phyloP scores from a whole-genome alignment of 1,284 basidiomycete species.

The Fomitiporia mediterranea region DNA sequence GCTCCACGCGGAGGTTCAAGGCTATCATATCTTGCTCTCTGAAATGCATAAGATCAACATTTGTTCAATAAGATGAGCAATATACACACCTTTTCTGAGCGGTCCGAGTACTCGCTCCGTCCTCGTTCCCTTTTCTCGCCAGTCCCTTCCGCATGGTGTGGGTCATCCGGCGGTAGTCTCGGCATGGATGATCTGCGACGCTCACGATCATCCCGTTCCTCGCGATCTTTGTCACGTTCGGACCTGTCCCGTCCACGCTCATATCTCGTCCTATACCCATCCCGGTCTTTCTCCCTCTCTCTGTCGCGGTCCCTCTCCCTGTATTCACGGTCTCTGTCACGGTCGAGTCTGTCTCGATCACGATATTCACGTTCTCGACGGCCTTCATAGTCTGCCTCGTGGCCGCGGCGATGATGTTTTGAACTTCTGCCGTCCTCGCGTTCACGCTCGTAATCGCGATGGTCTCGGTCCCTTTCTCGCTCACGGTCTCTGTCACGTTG shows the following conservation, averaged over 20 bases:
- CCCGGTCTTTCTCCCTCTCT: slow-evolving; percentile 28
- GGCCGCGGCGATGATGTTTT: slow-evolving; percentile 14
- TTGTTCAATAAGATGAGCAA: slow-evolving; percentile 7
- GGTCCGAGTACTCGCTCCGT: slow-evolving; percentile 27
- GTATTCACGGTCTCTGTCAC: slow-evolving; percentile 24
- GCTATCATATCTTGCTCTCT: slow-evolving; percentile 54
- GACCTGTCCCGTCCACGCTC: slow-evolving; percentile 34
- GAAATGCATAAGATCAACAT: slow-evolving; percentile 11
- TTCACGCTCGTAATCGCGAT: slow-evolving; percentile 38
- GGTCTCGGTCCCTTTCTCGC: slow-evolving; percentile 34
- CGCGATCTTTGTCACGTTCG: slow-evolving; percentile 28
- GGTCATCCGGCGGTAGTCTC: slow-evolving; percentile 30
- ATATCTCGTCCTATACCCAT: slow-evolving; percentile 29
- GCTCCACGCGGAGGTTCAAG: slow-evolving; percentile 33
- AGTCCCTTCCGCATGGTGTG: slow-evolving; percentile 19
- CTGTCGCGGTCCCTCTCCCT: slow-evolving; percentile 39
- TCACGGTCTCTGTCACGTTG: slow-evolving; percentile 32
- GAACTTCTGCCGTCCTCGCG: slow-evolving; percentile 27
- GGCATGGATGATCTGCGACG: slow-evolving; percentile 29
- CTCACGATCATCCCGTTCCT: slow-evolving; percentile 38
- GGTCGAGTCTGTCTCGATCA: slow-evolving; percentile 24
- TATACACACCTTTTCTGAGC: slow-evolving; percentile 58
- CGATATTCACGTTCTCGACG: slow-evolving; percentile 26
- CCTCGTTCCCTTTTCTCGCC: slow-evolving; percentile 22
- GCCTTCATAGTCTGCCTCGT: slow-evolving; percentile 16